These are phyloP conservation scores for Beta macrorhiza DNA, from an alignment of 179 eudicot genomes.

Conservation along the genomic window DNA sequence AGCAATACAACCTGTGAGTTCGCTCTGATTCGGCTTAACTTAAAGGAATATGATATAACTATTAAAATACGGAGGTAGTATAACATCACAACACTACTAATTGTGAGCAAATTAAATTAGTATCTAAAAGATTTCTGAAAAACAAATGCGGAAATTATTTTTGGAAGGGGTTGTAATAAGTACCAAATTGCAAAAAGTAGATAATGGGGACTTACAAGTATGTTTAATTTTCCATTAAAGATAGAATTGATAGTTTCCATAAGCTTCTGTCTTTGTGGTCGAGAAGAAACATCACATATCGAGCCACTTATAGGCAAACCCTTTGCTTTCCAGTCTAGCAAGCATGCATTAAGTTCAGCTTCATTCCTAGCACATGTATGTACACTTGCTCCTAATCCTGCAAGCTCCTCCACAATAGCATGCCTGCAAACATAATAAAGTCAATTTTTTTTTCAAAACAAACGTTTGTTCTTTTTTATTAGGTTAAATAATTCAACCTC, in stretches of 20 bases:
- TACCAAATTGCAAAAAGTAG: neutral
- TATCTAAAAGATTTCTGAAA: no score
- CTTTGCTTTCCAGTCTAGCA: constrained; percentile 44
- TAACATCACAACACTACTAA: no score
- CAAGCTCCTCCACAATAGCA: constrained; percentile 33
- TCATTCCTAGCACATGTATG: constrained; percentile 55
- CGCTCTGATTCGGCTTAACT: no score
- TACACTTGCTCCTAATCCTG: constrained; percentile 48
- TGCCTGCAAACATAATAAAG: constrained; percentile 11
- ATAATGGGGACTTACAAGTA: constrained; percentile 38
- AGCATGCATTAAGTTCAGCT: constrained; percentile 36
- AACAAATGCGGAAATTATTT: no score
- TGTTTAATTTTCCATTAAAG: constrained; percentile 49
- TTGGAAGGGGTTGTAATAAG: no score
- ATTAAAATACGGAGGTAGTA: no score
- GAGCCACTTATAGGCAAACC: constrained; percentile 49
- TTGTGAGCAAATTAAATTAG: no score
- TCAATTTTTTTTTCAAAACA: no score
- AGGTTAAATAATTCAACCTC: no score
- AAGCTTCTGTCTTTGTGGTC: constrained; percentile 36
- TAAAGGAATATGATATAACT: neutral
- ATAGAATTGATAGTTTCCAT: constrained; percentile 31
- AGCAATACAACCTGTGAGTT: no score
- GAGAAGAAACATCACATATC: constrained; percentile 51
- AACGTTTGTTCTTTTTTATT: no score